Percentiles rank a stretch among this genome's conserved stretches.
Evolutionary conservation across 352 stramenopile species (phyloP).

Genomic region (Globisporangium barbulae): DNA sequence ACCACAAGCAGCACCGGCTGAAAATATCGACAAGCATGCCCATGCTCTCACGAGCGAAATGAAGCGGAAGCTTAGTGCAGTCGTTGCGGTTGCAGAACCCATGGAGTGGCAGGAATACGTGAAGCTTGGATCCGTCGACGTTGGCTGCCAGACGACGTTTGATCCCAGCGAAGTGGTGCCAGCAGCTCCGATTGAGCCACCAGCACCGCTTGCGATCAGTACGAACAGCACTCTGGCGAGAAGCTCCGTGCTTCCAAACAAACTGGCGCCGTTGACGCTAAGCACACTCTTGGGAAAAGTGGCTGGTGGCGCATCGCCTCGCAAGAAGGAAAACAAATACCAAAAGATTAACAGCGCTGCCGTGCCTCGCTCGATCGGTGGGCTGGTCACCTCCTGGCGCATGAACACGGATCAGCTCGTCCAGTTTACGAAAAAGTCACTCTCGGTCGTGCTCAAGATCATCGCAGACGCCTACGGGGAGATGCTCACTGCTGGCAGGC

Average conservation of each 20-base stretch:
- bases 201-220: background rate
- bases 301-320: conserved; percentile 12
- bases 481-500: conserved; percentile 50
- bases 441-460: conserved; percentile 58
- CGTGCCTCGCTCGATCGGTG: conserved; percentile 58
- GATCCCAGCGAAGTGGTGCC: conserved; percentile 16
- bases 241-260: conserved; percentile 17
- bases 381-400: conserved; percentile 77
- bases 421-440: conserved; percentile 77
- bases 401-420: conserved; percentile 78
- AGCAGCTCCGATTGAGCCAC: background rate
- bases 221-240: background rate
- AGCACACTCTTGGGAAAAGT: conserved; percentile 42
- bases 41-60: conserved; percentile 1
- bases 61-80: conserved; percentile 45
- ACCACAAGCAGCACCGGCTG: background rate
- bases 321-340: conserved; percentile 55
- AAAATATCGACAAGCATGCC: background rate
- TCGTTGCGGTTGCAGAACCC: conserved; percentile 49
- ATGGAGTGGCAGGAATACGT: conserved; percentile 69
- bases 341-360: conserved; percentile 70
- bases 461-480: conserved; percentile 76
- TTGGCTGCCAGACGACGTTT: conserved; percentile 46
- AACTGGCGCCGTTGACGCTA: conserved; percentile 42
- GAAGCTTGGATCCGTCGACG: conserved; percentile 39